These are phyloP conservation scores for Myxozyma sirexii DNA, from an alignment of 805 yeast species.

Conservation along the genomic window DNA sequence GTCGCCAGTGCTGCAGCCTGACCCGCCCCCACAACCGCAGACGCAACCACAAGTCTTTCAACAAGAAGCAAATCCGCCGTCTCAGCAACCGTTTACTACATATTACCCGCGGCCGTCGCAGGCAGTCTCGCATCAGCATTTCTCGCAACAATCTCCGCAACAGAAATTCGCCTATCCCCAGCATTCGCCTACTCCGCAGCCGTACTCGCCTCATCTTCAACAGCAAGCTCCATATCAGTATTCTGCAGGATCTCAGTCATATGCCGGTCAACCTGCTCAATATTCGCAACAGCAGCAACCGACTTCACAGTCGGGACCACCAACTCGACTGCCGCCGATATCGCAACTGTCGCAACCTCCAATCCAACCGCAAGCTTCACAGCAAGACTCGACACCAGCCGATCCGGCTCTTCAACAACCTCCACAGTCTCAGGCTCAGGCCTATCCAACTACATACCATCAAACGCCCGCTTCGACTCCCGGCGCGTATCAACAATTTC, in stretches of 20 bases:
- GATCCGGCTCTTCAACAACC: not conserved
- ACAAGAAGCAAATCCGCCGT: not conserved
- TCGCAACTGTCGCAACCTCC: constrained; percentile 23
- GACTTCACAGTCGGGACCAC: not conserved
- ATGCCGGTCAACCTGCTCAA: too few species aligned
- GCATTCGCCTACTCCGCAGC: constrained; percentile 1
- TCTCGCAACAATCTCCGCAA: constrained; percentile 1
- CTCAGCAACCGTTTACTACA: not conserved
- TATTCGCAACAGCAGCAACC: not conserved
- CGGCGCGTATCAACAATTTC: not conserved
- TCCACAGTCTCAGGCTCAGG: not conserved
- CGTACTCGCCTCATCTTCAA: constrained; percentile 8
- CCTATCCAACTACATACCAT: constrained; percentile 3
- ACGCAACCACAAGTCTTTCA: not conserved
- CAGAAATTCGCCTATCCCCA: not conserved
- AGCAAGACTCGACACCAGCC: not conserved
- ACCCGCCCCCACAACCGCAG: not conserved
- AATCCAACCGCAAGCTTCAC: constrained; percentile 2
- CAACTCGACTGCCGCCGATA: constrained; percentile 27
- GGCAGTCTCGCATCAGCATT: not conserved
- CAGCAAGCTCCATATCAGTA: not conserved
- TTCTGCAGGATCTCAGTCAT: not conserved
- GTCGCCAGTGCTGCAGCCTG: not conserved
- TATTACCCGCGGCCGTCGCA: constrained; percentile 1
- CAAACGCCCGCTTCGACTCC: constrained; percentile 2